Evolutionary conservation across 2,329 filamentous ascomycete genomes (phyloP), one percentile per base, ranked within the genome.

Genomic region (Xylariomycetidae sp.): DNA sequence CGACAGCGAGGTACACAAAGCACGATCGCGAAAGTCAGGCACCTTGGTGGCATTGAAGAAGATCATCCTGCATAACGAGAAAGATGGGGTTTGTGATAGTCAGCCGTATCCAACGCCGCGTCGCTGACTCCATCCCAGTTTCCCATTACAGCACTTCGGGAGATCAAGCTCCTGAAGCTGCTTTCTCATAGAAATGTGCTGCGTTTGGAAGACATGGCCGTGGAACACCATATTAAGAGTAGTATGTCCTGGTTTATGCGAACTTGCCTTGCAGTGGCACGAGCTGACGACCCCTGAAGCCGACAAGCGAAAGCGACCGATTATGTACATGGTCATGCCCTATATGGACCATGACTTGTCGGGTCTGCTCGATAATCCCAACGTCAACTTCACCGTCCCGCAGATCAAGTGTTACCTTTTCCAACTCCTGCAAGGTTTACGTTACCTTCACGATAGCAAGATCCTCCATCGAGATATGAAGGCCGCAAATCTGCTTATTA

Each of bases 311-410:
- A 88, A 85, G 60, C 78, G 82, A 39, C 81, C 82, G 4, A 89
- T 89, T 48, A 88, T 98, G 70, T 96, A 96, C 64, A 98, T 98
- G 92, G 90, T 94, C 32, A 95, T 82, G 27, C 92, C 90, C 6
- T 98, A 98, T 60, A 95, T 96, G 88, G 89, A 96, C 50, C 92
- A 98, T 63, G 92, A 98, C 62, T 74, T 98, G n/a, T 94, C 90
- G 7, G 92, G 92, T 27, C 76, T 98, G 19, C 79, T 98, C 50
- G 92, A 96, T 59, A 98, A 98, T 51, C 90, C 90, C 8, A 79
- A 82, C 6, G 89, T 98, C 24, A 75, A 76, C 25, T 90, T 98
- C 52, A 85, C 83, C 30, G 82, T 89, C 53, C 74, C 86, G 4
- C 89, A 96, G 58, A 94, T 96, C 61, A 98, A 98, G 61, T 98